Base-by-base conservation (phyloP, 169 alveolate species). In the Cystoisospora suis region DNA sequence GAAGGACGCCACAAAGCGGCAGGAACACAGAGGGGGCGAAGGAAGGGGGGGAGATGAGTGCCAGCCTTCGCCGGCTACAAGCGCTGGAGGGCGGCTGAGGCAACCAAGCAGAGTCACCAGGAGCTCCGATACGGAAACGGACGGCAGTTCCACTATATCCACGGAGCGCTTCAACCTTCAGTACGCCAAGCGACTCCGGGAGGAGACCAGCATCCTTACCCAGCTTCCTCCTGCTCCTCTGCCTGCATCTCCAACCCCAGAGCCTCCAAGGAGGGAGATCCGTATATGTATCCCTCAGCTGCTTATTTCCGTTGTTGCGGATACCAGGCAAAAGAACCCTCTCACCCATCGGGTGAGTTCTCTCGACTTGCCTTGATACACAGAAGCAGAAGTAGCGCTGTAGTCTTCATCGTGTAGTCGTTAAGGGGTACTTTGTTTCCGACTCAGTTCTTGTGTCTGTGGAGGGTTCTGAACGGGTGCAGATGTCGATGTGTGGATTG, bases 201-300 rank as follows among this genome's bases (percentile, higher is more conserved):
- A 34, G 32, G 83, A 72, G 20, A 72, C 83, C 27, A 17, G 58
- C n/a, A 20, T 72, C 45, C 83, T 72, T 17, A 23, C 23, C 58
- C 83, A 40, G 83, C 83, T 72, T 29, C 83, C 83, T 34, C 58
- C 83, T 0, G 58, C 83, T 32, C 83, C 83, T 34, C 42, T 72
- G 83, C 83, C 83, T 46, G 32, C 56, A 29, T 53, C 83, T 15
- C 83, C 83, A 0, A 34, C 83, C 15, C 47, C 83, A 6, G 83
- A 72, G 1, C 58, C 83, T n/a, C 83, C 83, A 1, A 29, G 17
- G 9, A 12, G 15, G 15, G 83, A 72, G 27, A 1, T 72, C 20
- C 83, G 83, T 53, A 29, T 34, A 17, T 72, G 83, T 34, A 9
- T 72, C 27, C 83, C 83, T 7, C 83, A 72, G 53, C 42, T 72